Base-by-base conservation (phyloP, 2,329 filamentous ascomycete species). In the Mycosphaerella arachidis region DNA sequence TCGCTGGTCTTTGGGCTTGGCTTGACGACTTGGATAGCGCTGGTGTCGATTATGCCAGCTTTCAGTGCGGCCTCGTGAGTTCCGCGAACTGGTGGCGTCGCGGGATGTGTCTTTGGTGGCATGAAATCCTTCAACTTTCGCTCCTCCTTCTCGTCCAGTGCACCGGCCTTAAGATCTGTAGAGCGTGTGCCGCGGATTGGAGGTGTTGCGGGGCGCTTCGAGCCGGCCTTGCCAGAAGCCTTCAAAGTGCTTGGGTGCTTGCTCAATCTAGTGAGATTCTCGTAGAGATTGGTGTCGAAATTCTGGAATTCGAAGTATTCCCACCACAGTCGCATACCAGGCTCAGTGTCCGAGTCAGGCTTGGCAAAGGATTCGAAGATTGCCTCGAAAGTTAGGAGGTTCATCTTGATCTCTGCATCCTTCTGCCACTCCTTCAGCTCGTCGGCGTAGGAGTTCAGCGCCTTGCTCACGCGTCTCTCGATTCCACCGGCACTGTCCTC, bases 221-320 rank as follows among this genome's bases (percentile, higher is more conserved):
- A 24, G 29, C 55, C 55, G 6, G 18, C 10, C 24, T 40, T 51
- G 6, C 27, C 40, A n/a, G 16, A 43, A n/a, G 40, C 40, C 40
- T 43, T 52, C 18, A 6, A 6, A 20, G 53, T 20, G 24, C 37
- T 27, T 31, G 56, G 56, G 35, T 53, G 33, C 43, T 55, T 55
- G 54, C 65, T 69, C 18, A 66, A 20, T 5, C 56, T 58, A 20
- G 76, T 73, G 7, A 80, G 70, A 66, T 73, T 68, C 4, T 74
- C 65, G 61, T 79, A 79, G 68, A 80, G 78, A 2, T 70, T 71
- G 10, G 62, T 56, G 51, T 77, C 75, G 67, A 73, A 81, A 13
- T 70, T 68, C 3, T 75, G 70, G 58, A 77, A 80, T 66, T 78
- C 64, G 30, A 81, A 69, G 54, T 80, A 81, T 68, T 81, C 77